phyloP scores from a whole-genome alignment of 2,329 filamentous ascomycete genomes.

The Ophiostoma novo-ulmi region DNA sequence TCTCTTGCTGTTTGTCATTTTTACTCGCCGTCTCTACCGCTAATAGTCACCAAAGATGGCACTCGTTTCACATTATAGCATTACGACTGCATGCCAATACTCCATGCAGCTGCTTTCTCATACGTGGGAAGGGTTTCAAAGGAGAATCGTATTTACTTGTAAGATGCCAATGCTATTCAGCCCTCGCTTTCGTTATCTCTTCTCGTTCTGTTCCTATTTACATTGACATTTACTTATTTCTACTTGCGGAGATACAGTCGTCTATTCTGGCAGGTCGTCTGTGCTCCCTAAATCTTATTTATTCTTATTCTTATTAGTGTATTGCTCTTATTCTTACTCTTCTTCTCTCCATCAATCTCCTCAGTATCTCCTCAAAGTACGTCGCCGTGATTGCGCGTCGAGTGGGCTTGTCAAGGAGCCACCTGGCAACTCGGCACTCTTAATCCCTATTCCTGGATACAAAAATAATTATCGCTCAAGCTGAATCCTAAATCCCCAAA shows the following conservation, averaged over 20 bases:
- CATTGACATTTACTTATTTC: background rate
- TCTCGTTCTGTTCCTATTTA: background rate
- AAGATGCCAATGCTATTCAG: background rate
- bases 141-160: background rate
- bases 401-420: slow-evolving; percentile 6
- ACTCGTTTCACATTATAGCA: background rate
- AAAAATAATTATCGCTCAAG: background rate
- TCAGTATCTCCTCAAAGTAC: background rate
- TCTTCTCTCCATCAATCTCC: background rate
- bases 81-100: background rate
- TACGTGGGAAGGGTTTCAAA: background rate
- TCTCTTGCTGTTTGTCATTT: no score
- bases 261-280: background rate
- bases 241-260: background rate
- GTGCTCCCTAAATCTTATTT: slow-evolving; percentile 1
- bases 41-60: background rate
- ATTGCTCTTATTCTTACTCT: background rate
- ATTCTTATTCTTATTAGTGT: background rate
- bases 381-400: slow-evolving; percentile 1
- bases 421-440: background rate
- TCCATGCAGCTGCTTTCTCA: background rate
- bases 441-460: background rate
- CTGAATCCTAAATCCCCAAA: background rate
- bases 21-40: no score
- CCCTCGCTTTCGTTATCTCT: background rate